Base-by-base conservation (phyloP, 495 filamentous ascomycete genomes). In the Bombardia bombarda region DNA sequence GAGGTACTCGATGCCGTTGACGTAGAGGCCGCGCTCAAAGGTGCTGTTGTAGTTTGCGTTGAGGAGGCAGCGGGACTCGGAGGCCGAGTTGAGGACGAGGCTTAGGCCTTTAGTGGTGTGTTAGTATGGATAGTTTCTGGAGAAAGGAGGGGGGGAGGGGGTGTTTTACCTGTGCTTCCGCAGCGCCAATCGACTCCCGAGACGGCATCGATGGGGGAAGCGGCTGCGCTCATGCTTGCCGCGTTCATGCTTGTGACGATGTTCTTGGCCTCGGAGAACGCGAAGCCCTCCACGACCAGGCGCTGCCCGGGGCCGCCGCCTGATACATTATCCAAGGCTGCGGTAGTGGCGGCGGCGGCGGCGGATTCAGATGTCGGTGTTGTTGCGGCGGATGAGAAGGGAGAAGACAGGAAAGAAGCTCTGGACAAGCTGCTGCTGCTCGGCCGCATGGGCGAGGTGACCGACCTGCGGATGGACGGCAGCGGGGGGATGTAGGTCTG, bases 21-120 rank as follows among this genome's bases (percentile, higher is more conserved):
- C 65, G 56, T 85, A 88, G 1, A 85, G 67, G 14, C 77, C 72
- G n/a, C 84, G 71, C 32, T 74, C 73, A 22, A 83, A 72, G n/a
- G n/a, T n/a, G n/a, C n/a, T n/a, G n/a, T n/a, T n/a, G n/a, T n/a
- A n/a, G n/a, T n/a, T n/a, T n/a, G n/a, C n/a, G n/a, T n/a, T n/a
- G n/a, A n/a, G n/a, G n/a, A n/a, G n/a, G n/a, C n/a, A n/a, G n/a
- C n/a, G n/a, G 19, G 22, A 42, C 14, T 52, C 46, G 6, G 34
- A 43, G 20, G 38, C 38, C 1, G 52, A 23, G 35, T 24, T 52
- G 1, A 46, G 13, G 21, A 50, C n/a, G 33, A 57, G 55, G 4
- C 42, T 40, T 17, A 53, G 32, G 9, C 54, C 54, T 57, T 25
- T 5, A 14, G n/a, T 10, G n/a, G 6, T 6, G 6, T 33, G 32